Evolutionary conservation across 441 rosid genomes (phyloP), one percentile per base, ranked within the genome.

Genomic region (Euphorbia celastroides): DNA sequence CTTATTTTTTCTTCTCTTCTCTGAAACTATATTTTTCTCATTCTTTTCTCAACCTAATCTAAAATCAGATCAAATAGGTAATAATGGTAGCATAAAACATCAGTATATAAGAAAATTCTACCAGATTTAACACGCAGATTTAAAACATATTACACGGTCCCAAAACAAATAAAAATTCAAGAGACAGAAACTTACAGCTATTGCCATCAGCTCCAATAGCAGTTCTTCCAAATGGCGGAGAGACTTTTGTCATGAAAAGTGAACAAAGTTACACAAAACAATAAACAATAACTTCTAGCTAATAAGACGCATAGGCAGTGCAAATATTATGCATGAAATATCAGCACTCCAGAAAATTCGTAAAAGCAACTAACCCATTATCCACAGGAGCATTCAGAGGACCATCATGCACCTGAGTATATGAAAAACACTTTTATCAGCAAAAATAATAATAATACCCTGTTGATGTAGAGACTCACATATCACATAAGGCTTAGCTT

Each of bases 351-450:
- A 20, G 10, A 65, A 28, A 67, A 50, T 25, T 2, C 2, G 26
- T 1, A 38, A 32, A n/a, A 6, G 30, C 26, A 62, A 82, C 97
- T 78, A 74, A 93, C 99, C 99, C 97, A 93, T 69, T 93, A 80
- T 93, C 96, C 66, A 89, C 96, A 13, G 97, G 97, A 52, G 99
- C 93, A 79, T 73, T 91, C 71, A 89, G 57, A 78, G 99, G 96
- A 80, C 89, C 89, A 73, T 93, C 90, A 80, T 93, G 99, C 69
- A 91, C 99, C 99, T 93, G 76, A 64, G 48, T 70, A 74, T 48
- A 54, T 55, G 77, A 68, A 75, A 48, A n/a, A n/a, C n/a, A 52
- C 46, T 63, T 38, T 57, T n/a, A 59, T 10, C 67, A 41, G 62
- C 57, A 27, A 65, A 28, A 34, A 54, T 2, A 10, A 12, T 57